phyloP scores from a whole-genome alignment of 2,329 filamentous ascomycete species.

The Didymella arachidicola region DNA sequence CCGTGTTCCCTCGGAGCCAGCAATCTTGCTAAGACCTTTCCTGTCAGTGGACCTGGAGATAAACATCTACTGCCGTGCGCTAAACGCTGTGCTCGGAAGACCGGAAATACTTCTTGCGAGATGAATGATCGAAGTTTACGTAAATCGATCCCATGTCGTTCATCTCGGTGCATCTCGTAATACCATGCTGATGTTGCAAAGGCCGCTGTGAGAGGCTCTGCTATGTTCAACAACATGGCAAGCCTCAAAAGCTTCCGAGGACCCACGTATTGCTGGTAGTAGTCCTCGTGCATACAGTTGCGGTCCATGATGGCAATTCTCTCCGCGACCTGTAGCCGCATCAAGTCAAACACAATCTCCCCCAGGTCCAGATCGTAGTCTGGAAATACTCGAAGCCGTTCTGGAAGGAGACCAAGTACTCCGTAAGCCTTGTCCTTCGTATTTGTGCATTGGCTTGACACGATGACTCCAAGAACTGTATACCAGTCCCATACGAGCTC shows the following conservation, averaged over 20 bases:
- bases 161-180: neutral
- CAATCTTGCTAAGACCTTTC: neutral
- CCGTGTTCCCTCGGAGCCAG: neutral
- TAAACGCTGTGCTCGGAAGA: neutral
- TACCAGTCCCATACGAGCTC: too few species aligned
- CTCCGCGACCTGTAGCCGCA: neutral
- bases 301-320: neutral
- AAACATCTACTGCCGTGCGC: neutral
- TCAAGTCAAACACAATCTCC: neutral
- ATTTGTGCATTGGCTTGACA: neutral
- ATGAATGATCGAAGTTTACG: neutral
- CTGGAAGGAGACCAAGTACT: neutral
- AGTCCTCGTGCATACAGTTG: neutral
- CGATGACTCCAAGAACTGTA: too few species aligned
- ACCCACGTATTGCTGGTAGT: too few species aligned
- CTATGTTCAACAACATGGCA: too few species aligned
- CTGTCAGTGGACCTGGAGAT: neutral
- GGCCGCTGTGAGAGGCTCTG: too few species aligned
- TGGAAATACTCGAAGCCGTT: neutral
- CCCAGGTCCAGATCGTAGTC: neutral
- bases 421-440: neutral
- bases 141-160: neutral
- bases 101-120: neutral
- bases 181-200: neutral
- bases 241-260: too few species aligned